Evolutionary conservation across 164 flowering plant species (phyloP).

Genomic region (Pachysandra terminalis): DNA sequence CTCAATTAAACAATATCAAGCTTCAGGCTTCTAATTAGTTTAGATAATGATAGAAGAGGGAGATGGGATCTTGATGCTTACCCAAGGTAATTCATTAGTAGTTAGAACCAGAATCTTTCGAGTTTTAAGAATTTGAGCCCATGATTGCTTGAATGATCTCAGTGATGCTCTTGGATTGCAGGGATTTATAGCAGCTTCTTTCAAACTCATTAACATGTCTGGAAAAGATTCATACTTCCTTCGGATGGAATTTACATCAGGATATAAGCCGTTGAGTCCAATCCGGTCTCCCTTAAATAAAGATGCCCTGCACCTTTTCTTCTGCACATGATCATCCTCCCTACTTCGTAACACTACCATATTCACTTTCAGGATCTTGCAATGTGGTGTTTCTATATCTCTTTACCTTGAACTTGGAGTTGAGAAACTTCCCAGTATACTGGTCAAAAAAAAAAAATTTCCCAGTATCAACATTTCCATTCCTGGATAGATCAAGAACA

Average conservation of each 20-base stretch:
- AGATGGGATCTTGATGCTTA: conserved; percentile 8
- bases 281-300: not conserved
- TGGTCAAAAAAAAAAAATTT: no score
- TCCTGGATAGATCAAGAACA: not conserved
- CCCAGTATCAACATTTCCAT: not conserved
- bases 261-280: not conserved
- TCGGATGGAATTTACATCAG: not conserved
- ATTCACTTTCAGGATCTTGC: not conserved
- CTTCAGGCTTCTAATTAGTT: no score
- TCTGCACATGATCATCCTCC: not conserved
- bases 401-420: not conserved
- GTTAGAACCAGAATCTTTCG: conserved; percentile 15
- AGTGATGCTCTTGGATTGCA: conserved; percentile 6
- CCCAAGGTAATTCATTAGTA: conserved; percentile 22
- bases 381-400: not conserved
- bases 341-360: not conserved
- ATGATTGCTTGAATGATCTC: not conserved
- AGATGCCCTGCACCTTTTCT: not conserved
- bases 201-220: conserved; percentile 21
- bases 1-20: no score
- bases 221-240: conserved; percentile 1
- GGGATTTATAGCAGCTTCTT: conserved; percentile 25
- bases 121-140: conserved; percentile 20
- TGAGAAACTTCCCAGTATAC: not conserved
- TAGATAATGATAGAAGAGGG: not conserved